A percentile compares a stretch with the other conserved stretches of the same genome.
Evolutionary conservation across 768 basidiomycete genomes (phyloP).

Genomic region (Pleurotus cornucopiae): DNA sequence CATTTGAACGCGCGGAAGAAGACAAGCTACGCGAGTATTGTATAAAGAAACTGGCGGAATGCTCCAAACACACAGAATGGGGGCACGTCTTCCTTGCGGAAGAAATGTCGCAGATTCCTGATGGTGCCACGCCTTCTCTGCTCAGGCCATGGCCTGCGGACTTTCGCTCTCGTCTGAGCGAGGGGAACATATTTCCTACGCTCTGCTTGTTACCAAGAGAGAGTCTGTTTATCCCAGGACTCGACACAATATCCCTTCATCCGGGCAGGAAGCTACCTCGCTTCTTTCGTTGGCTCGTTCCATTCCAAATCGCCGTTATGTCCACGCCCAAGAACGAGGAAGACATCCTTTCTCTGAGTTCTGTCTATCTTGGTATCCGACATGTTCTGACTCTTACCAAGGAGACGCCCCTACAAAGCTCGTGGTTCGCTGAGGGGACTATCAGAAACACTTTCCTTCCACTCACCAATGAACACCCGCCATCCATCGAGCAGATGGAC

Average conservation of each 20-base stretch:
- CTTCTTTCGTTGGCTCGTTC: conserved; percentile 62
- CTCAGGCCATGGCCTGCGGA: conserved; percentile 36
- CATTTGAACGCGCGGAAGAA: conserved; percentile 35
- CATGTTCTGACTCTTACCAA: conserved; percentile 58
- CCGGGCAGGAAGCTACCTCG: conserved; percentile 43
- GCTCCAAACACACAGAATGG: conserved; percentile 50
- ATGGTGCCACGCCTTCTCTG: conserved; percentile 15
- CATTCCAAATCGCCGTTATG: conserved; percentile 56
- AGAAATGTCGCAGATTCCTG: conserved; percentile 32
- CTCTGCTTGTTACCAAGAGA: conserved; percentile 38
- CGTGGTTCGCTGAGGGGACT: conserved; percentile 43
- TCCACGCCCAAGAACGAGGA: conserved; percentile 49
- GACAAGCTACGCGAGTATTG: conserved; percentile 35
- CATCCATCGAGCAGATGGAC: conserved; percentile 60
- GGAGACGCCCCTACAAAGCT: conserved; percentile 42
- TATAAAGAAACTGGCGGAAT: conserved; percentile 39
- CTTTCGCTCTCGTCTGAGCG: conserved; percentile 29
- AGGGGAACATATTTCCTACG: conserved; percentile 27
- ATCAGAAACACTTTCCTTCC: conserved; percentile 55
- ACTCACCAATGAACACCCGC: conserved; percentile 47
- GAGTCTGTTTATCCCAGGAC: conserved; percentile 31
- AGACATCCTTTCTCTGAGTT: conserved; percentile 45
- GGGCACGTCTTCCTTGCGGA: conserved; percentile 36
- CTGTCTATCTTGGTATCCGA: conserved; percentile 45
- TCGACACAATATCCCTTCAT: background rate